Evolutionary conservation across 2,329 filamentous ascomycete species (phyloP), one percentile per base, ranked within the genome.

Genomic region (Bipolaris victoriae): DNA sequence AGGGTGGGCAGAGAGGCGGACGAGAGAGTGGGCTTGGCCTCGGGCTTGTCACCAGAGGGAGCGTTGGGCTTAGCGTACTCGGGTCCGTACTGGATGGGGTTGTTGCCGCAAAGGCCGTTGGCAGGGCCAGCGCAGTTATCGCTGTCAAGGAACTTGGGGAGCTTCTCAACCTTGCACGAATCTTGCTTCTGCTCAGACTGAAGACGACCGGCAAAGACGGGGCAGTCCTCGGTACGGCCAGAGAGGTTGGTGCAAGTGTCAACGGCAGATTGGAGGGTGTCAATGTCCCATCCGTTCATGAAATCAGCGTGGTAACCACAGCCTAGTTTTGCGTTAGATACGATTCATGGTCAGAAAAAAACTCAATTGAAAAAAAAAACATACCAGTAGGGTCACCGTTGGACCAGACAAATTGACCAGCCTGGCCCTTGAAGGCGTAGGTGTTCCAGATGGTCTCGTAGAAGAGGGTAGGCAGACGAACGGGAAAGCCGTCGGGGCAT

Each of bases 291-390:
- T 35, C 85, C 90, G 62, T 88, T 86, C 51, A 80, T 70, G 79
- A 92, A 92, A 73, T 93, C 89, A 48, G 81, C 89, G 77, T 92
- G 90, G 64, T 84, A 85, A 51, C 86, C 86, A 80, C 85, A 91
- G 46, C 91, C 88, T 88, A 51, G 2, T 41, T 33, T 40, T 40
- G 39, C 20, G 52, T 74, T 57, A 67, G 60, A 35, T 35, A 13
- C n/a, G 15, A 3, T 35, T 60, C n/a, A 26, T 39, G 18, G 48
- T n/a, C 24, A 5, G 13, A 9, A 7, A 39, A 20, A 15, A n/a
- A 15, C 11, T 7, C 5, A 35, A 7, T 18, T 26, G 15, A 73
- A 73, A 85, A 11, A 73, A 73, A 85, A 11, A 1, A 48, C 89
- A 89, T 66, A 62, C 89, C 90, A 44, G 89, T 90, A n/a, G 83